Conservation (phyloP, 345 rosid genomes). For the Pseudoturritis turrita region DNA sequence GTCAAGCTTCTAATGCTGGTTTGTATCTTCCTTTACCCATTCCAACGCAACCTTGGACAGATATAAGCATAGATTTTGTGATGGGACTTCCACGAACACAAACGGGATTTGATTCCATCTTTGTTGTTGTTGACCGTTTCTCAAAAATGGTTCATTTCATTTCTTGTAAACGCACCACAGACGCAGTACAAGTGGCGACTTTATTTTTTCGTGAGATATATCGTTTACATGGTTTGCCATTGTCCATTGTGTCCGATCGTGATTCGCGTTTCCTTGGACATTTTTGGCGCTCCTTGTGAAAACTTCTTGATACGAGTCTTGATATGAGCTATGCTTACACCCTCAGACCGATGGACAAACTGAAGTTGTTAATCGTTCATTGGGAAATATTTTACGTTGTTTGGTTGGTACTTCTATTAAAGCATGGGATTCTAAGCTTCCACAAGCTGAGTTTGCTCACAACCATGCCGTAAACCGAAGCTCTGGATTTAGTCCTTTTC, state of each 20-base stretch:
- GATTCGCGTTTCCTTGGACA: background rate
- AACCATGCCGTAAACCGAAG: no score
- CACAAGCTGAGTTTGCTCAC: no score
- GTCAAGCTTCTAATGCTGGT: no score
- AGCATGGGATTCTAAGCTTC: no score
- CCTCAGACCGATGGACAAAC: no score
- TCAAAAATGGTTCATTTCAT: background rate
- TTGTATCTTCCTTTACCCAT: no score
- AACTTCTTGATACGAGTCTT: no score
- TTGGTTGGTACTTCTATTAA: no score
- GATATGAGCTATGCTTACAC: no score
- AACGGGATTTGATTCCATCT: background rate
- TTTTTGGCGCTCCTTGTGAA: background rate
- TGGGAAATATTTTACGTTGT: no score
- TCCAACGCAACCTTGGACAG: background rate
- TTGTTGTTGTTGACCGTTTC: background rate
- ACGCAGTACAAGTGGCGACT: background rate
- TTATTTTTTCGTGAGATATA: background rate
- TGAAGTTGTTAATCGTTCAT: no score
- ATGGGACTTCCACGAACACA: background rate
- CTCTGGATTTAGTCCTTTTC: no score
- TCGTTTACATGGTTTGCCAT: background rate
- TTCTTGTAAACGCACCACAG: background rate
- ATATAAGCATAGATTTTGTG: background rate
- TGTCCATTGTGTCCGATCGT: background rate